These are phyloP conservation scores for Sutorius eximius DNA, from an alignment of 1,284 basidiomycete genomes.

Conservation along the genomic window DNA sequence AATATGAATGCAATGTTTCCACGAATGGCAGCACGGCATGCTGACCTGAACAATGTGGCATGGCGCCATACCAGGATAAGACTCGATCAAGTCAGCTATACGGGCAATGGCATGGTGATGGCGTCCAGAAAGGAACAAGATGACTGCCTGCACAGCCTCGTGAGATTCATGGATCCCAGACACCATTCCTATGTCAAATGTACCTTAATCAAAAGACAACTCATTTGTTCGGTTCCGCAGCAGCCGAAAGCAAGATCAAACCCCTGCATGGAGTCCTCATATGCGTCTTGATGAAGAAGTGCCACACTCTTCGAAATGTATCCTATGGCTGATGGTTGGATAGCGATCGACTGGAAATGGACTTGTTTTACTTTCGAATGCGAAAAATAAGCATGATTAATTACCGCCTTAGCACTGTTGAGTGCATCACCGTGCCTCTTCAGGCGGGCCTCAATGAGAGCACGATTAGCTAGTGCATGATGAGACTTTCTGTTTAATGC, in stretches of 20 bases:
- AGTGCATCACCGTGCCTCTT: slow-evolving; percentile 9
- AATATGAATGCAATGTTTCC: background rate
- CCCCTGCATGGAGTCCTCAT: slow-evolving; percentile 22
- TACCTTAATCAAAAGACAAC: slow-evolving; percentile 19
- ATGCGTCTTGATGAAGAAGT: slow-evolving; percentile 10
- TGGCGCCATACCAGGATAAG: background rate
- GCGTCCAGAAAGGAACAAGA: slow-evolving; percentile 16
- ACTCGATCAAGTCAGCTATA: slow-evolving; percentile 9
- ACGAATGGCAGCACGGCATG: background rate
- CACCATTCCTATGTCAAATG: background rate
- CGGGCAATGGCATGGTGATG: slow-evolving; percentile 12
- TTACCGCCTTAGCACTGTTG: slow-evolving; percentile 20
- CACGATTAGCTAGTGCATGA: slow-evolving; percentile 14
- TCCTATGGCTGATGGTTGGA: slow-evolving; percentile 18
- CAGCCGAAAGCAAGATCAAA: slow-evolving; percentile 18
- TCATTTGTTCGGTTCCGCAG: slow-evolving; percentile 6
- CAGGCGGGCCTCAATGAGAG: slow-evolving; percentile 13
- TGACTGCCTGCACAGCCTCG: slow-evolving; percentile 7
- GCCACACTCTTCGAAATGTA: slow-evolving; percentile 22
- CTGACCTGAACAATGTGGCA: slow-evolving; percentile 14
- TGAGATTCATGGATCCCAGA: background rate
- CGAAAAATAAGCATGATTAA: background rate
- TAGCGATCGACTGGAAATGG: slow-evolving; percentile 12
- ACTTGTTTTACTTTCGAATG: background rate
- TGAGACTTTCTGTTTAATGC: slow-evolving; percentile 12